A percentile compares a stretch with the other conserved stretches of the same genome.
Conservation (phyloP, 2,329 filamentous ascomycete species). For the Monilinia aucupariae region DNA sequence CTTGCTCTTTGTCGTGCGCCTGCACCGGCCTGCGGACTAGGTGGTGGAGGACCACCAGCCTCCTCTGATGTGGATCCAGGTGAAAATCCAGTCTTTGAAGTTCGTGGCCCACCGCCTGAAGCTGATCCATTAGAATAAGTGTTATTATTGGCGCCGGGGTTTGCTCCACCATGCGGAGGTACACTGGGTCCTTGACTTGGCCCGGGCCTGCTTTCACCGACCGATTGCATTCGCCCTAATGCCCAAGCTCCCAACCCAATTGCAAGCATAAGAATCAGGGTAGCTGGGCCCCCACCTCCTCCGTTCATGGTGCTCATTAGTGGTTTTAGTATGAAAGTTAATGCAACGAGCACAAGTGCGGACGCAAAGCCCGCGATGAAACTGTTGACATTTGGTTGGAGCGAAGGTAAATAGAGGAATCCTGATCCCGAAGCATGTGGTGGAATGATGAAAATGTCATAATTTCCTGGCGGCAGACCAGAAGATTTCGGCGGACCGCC, state of each 20-base stretch:
- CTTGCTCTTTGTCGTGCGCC: slow-evolving; percentile 13
- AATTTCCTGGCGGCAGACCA: slow-evolving; percentile 80
- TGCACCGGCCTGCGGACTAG: slow-evolving; percentile 15
- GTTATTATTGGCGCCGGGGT: slow-evolving; percentile 24
- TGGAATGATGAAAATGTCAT: slow-evolving; percentile 96
- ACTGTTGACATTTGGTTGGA: slow-evolving; percentile 81
- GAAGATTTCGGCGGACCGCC: slow-evolving; percentile 67
- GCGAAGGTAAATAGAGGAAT: slow-evolving; percentile 88
- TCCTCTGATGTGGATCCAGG: slow-evolving; percentile 10
- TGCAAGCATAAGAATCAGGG: slow-evolving; percentile 64
- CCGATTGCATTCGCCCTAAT: slow-evolving; percentile 57
- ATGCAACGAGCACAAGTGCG: slow-evolving; percentile 64
- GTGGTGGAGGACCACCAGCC: slow-evolving; percentile 25
- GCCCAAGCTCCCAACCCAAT: slow-evolving; percentile 78
- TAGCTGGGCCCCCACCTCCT: slow-evolving; percentile 66
- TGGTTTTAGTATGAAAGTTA: slow-evolving; percentile 71
- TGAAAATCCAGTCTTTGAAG: slow-evolving; percentile 10
- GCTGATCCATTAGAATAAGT: slow-evolving; percentile 28
- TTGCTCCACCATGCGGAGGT: slow-evolving; percentile 20
- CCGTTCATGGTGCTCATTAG: slow-evolving; percentile 64
- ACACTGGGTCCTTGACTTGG: slow-evolving; percentile 24
- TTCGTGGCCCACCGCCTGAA: slow-evolving; percentile 18
- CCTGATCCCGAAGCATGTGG: slow-evolving; percentile 83
- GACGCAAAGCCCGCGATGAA: slow-evolving; percentile 82
- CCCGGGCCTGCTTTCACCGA: slow-evolving; percentile 38